phyloP scores from a whole-genome alignment of 352 stramenopile species.

The Phytophthora cryptogea region DNA sequence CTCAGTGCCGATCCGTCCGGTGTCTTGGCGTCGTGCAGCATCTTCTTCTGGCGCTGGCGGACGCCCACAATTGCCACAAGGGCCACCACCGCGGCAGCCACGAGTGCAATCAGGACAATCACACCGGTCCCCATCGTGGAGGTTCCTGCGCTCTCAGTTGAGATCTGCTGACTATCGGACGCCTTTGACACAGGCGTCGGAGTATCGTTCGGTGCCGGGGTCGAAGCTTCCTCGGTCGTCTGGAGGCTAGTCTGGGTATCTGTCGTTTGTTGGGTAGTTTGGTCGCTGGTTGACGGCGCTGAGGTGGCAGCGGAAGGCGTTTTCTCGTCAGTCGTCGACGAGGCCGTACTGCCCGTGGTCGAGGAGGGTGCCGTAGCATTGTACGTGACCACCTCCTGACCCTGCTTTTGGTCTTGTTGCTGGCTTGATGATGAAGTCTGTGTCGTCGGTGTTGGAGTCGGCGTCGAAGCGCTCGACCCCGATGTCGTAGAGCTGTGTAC shows the following conservation, averaged over 20 bases:
- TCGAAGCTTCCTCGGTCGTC: constrained; percentile 2
- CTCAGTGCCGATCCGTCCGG: constrained; percentile 40
- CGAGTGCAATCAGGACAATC: constrained; percentile 44
- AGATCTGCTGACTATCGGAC: constrained; percentile 23
- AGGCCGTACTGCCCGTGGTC: constrained; percentile 1
- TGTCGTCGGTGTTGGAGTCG: too few relatives aligned
- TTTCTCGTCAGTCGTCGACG: too few relatives aligned
- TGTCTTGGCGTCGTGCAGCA: constrained; percentile 47
- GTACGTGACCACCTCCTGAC: constrained; percentile 9
- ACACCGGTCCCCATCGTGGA: constrained; percentile 27
- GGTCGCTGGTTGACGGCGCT: constrained; percentile 7
- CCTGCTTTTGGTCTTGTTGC: constrained; percentile 8
- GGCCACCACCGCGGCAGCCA: constrained; percentile 45
- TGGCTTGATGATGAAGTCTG: constrained; percentile 10
- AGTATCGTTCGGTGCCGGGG: constrained; percentile 2
- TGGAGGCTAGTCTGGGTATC: constrained; percentile 13
- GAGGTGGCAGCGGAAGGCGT: constrained; percentile 14
- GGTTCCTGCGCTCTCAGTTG: constrained; percentile 35
- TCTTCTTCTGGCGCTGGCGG: constrained; percentile 48
- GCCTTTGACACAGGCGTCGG: constrained; percentile 19
- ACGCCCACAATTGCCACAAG: constrained; percentile 46
- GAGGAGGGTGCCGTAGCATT: constrained; percentile 15
- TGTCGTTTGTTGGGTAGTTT: constrained; percentile 17
- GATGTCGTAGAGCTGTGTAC: constrained; percentile 21
- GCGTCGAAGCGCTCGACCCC: constrained; percentile 13